Evolutionary conservation across 1,284 basidiomycete species (phyloP).

Genomic region (Ceratobasidium sp.): DNA sequence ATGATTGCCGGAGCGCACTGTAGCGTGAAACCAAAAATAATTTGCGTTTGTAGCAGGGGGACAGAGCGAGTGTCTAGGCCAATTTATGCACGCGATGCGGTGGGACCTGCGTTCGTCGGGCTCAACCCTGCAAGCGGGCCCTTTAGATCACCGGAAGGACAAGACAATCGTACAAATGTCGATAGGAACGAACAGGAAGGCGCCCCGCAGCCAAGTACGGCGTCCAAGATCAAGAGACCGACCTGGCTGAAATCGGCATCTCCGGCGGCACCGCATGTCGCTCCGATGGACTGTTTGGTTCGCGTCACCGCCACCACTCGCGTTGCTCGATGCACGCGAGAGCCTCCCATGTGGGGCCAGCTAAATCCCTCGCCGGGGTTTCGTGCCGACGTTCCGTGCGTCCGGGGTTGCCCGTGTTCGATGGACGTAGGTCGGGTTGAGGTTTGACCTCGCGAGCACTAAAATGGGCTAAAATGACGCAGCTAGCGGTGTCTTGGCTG

Average conservation of each 20-base stretch:
- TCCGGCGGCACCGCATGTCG: slow-evolving; percentile 31
- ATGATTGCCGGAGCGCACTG: slow-evolving; percentile 36
- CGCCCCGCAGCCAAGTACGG: not conserved
- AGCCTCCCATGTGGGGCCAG: slow-evolving; percentile 1
- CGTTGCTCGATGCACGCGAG: slow-evolving; percentile 15
- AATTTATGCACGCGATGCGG: slow-evolving; percentile 31
- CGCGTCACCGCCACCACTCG: slow-evolving; percentile 17
- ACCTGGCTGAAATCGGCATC: slow-evolving; percentile 11
- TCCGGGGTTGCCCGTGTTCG: slow-evolving; percentile 7
- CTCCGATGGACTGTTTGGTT: slow-evolving; percentile 16
- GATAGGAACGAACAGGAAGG: not conserved
- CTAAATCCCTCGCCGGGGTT: slow-evolving; percentile 22
- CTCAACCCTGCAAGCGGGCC: not conserved
- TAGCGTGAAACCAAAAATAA: slow-evolving; percentile 4
- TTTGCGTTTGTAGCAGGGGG: not conserved
- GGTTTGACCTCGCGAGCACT: slow-evolving; percentile 17
- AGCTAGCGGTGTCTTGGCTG: not conserved
- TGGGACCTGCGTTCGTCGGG: slow-evolving; percentile 33
- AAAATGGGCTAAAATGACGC: slow-evolving; percentile 26
- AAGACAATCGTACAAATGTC: not conserved
- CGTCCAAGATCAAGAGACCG: not conserved
- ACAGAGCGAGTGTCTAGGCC: slow-evolving; percentile 4
- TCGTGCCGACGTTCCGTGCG: slow-evolving; percentile 17
- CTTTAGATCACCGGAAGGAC: slow-evolving; percentile 14
- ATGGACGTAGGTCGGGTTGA: not conserved